phyloP scores from a whole-genome alignment of 1,139 yeast genomes.

The Debaryomyces coudertii region DNA sequence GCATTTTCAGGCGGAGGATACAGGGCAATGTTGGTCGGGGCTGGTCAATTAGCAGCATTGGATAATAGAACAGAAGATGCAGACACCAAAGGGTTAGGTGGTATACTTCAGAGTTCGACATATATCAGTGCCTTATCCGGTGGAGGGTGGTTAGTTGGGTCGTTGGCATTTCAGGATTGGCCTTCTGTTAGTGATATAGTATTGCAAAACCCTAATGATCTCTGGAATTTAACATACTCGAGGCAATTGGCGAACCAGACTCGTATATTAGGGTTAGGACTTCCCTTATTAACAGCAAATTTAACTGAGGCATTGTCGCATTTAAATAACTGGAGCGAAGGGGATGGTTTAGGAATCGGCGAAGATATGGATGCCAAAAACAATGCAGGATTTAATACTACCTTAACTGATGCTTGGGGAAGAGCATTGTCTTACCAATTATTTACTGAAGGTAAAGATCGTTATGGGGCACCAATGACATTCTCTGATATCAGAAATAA shows the following conservation, averaged over 20 bases:
- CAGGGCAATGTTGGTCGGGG: constrained; percentile 89
- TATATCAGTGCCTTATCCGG: constrained; percentile 46
- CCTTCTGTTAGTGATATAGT: constrained; percentile 40
- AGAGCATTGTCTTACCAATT: constrained; percentile 45
- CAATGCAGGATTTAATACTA: constrained; percentile 35
- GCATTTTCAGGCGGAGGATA: constrained; percentile 94
- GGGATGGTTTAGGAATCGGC: constrained; percentile 26
- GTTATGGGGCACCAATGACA: constrained; percentile 29
- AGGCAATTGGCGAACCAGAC: constrained; percentile 33
- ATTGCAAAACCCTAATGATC: constrained; percentile 29
- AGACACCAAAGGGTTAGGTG: constrained; percentile 38
- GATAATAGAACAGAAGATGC: constrained; percentile 72
- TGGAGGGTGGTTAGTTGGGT: constrained; percentile 43
- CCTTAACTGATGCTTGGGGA: constrained; percentile 43
- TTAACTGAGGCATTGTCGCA: constrained; percentile 32
- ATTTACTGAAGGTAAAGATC: constrained; percentile 28
- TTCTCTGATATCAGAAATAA: constrained; percentile 39
- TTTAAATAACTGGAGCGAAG: constrained; percentile 32
- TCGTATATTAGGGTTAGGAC: constrained; percentile 24
- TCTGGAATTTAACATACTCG: constrained; percentile 41
- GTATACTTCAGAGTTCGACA: constrained; percentile 41
- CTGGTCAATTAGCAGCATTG: constrained; percentile 79
- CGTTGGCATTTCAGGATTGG: constrained; percentile 38
- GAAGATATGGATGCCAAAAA: constrained; percentile 33
- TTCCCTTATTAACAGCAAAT: constrained; percentile 27